phyloP scores from a whole-genome alignment of 2,329 filamentous ascomycete species.

The Scopulariopsis brevicaulis region DNA sequence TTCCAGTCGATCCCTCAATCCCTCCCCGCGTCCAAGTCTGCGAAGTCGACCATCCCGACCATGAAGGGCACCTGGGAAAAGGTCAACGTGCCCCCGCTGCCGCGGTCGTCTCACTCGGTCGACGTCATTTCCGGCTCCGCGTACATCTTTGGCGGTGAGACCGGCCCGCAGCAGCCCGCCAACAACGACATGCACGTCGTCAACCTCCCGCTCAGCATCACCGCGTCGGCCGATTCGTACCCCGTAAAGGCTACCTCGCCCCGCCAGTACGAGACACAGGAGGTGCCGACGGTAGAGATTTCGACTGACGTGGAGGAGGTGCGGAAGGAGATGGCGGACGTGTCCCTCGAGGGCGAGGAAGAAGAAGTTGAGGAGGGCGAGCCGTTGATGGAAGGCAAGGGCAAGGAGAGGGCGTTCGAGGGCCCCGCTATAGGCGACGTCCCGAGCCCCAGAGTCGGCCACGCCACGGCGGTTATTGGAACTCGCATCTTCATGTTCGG shows the following conservation, averaged over 20 bases:
- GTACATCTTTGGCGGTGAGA: slow-evolving; percentile 70
- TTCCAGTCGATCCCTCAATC: slow-evolving; percentile 30
- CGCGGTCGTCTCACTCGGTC: slow-evolving; percentile 64
- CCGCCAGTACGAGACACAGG: slow-evolving; percentile 12
- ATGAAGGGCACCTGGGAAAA: slow-evolving; percentile 51
- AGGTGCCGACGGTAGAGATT: slow-evolving; percentile 4
- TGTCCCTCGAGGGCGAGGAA: slow-evolving; percentile 20
- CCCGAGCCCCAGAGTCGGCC: slow-evolving; percentile 60
- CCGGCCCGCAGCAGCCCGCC: slow-evolving; percentile 51
- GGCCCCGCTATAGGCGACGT: slow-evolving; percentile 26
- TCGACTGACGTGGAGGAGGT: slow-evolving; percentile 10
- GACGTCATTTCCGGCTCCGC: slow-evolving; percentile 43
- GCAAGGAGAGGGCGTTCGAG: slow-evolving; percentile 20
- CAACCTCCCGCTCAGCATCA: slow-evolving; percentile 41
- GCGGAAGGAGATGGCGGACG: slow-evolving; percentile 27
- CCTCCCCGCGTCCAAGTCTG: slow-evolving; percentile 3
- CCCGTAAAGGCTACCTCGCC: slow-evolving; percentile 36
- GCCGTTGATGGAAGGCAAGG: slow-evolving; percentile 18
- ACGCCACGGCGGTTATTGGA: slow-evolving; percentile 57
- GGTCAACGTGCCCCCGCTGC: slow-evolving; percentile 41
- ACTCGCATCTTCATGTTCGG: slow-evolving; percentile 71
- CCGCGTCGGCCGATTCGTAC: slow-evolving; percentile 48
- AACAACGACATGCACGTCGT: slow-evolving; percentile 65
- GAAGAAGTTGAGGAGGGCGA: slow-evolving; percentile 11
- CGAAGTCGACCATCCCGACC: slow-evolving; percentile 12